These are phyloP conservation scores for Exsudoporus frostii DNA, from an alignment of 768 basidiomycete species.

Conservation along the genomic window DNA sequence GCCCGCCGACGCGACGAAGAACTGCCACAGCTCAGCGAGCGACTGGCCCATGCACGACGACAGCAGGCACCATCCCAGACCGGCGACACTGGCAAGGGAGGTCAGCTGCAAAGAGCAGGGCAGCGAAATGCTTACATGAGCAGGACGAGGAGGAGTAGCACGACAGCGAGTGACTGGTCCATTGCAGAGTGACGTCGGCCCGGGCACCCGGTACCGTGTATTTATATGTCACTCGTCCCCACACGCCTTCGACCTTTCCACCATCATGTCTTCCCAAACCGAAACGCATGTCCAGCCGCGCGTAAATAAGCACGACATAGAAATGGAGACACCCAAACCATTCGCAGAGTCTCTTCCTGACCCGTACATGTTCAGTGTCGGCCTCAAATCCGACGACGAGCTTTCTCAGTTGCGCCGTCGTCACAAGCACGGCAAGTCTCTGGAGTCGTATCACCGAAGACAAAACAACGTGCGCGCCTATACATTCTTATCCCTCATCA, in stretches of 20 bases:
- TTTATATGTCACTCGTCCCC: no score
- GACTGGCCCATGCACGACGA: conserved; percentile 62
- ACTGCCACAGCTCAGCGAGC: conserved; percentile 49
- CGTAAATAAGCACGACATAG: conserved; percentile 29
- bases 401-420: conserved; percentile 58
- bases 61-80: conserved; percentile 62
- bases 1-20: neutral
- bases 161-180: conserved; percentile 30
- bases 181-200: no score
- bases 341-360: conserved; percentile 40
- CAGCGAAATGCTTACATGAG: conserved; percentile 39
- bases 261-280: neutral
- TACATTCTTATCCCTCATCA: neutral
- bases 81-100: conserved; percentile 37
- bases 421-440: conserved; percentile 54
- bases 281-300: neutral
- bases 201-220: no score
- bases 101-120: neutral
- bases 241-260: neutral
- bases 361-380: conserved; percentile 64
- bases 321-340: conserved; percentile 35
- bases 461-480: conserved; percentile 65
- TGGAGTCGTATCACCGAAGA: conserved; percentile 63
- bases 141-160: conserved; percentile 46
- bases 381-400: conserved; percentile 59